Evolutionary conservation across 2,329 filamentous ascomycete species (phyloP).

Genomic region (Leptographium galeiforme): DNA sequence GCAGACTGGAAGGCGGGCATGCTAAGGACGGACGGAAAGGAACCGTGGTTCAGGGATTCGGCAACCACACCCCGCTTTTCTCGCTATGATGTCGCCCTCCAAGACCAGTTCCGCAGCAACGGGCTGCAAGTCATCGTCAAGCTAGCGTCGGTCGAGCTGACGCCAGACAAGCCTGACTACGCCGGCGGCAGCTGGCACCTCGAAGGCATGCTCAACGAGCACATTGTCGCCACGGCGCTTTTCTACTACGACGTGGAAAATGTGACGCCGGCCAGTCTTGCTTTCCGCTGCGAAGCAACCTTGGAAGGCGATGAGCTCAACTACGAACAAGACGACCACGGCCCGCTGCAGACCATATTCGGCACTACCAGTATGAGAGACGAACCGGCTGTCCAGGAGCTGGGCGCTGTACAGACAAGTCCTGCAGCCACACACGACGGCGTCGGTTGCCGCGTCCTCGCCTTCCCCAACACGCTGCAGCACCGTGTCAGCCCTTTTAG

Average conservation of each 20-base stretch:
- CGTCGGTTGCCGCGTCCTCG: conserved; percentile 24
- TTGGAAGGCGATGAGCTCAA: background rate
- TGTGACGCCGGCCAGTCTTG: conserved; percentile 26
- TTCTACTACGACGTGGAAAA: conserved; percentile 39
- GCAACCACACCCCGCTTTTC: background rate
- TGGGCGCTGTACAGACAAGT: conserved; percentile 25
- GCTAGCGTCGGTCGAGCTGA: conserved; percentile 42
- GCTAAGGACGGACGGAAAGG: background rate
- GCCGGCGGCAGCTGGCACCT: conserved; percentile 20
- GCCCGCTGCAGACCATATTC: background rate
- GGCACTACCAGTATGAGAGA: background rate
- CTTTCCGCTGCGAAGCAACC: conserved; percentile 23
- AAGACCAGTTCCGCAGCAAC: conserved; percentile 16
- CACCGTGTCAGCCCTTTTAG: conserved; percentile 35
- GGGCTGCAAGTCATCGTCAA: conserved; percentile 51
- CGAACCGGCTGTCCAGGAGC: background rate
- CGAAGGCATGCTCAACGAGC: conserved; percentile 36
- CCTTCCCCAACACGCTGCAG: conserved; percentile 29
- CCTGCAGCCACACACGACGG: background rate
- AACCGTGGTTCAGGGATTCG: too few relatives aligned
- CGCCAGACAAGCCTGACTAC: conserved; percentile 38
- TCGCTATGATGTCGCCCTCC: conserved; percentile 8
- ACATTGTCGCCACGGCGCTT: conserved; percentile 39
- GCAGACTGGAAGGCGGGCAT: conserved; percentile 14
- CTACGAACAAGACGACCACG: conserved; percentile 1